Evolutionary conservation across 805 yeast species (phyloP).

Genomic region (Pichia gijzeniarum): DNA sequence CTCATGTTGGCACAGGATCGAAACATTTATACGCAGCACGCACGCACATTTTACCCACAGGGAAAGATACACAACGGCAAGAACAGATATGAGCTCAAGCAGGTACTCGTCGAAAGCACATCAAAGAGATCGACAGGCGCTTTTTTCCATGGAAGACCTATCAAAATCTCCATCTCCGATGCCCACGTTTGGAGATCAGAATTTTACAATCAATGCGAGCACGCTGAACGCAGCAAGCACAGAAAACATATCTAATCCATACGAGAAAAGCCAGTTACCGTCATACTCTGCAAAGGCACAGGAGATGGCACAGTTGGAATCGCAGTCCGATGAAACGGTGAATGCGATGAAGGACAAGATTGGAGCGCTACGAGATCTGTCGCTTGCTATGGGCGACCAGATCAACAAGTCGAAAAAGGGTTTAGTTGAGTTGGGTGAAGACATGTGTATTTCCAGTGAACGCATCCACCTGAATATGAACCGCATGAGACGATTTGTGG

Average conservation of each 20-base stretch:
- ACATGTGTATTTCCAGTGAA: slow-evolving; percentile 30
- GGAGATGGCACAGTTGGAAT: slow-evolving; percentile 52
- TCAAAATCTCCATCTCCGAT: slow-evolving; percentile 5
- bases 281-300: slow-evolving; percentile 39
- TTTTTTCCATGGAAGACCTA: slow-evolving; percentile 10
- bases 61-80: background rate
- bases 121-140: slow-evolving; percentile 9
- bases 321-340: slow-evolving; percentile 58
- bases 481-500: slow-evolving; percentile 58
- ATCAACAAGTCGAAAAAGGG: slow-evolving; percentile 35
- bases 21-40: too few relatives aligned
- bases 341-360: slow-evolving; percentile 49
- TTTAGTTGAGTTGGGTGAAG: slow-evolving; percentile 23
- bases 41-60: too few relatives aligned
- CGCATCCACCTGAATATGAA: slow-evolving; percentile 47
- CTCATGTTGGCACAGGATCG: too few relatives aligned
- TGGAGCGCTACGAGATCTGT: slow-evolving; percentile 46
- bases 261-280: slow-evolving; percentile 16
- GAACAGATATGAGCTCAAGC: slow-evolving; percentile 14
- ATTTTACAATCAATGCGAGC: slow-evolving; percentile 18
- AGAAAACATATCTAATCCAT: slow-evolving; percentile 1
- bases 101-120: slow-evolving; percentile 11
- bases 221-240: background rate
- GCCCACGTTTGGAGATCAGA: background rate
- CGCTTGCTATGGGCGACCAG: slow-evolving; percentile 58